Evolutionary conservation across 169 alveolate species (phyloP).

Genomic region (Perkinsus olseni): DNA sequence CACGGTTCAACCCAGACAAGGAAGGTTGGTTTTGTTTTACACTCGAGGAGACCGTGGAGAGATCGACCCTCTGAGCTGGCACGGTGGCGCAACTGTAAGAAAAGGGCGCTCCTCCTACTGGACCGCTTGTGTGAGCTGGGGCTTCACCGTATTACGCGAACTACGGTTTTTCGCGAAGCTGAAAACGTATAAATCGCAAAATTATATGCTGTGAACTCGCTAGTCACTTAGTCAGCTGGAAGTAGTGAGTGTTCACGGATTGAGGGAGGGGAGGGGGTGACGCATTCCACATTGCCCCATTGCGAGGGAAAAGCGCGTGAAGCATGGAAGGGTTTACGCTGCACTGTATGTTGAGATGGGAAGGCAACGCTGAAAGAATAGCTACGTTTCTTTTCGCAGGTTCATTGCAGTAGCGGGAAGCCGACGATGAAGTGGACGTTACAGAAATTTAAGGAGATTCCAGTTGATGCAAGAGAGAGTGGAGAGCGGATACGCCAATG

Average conservation of each 20-base stretch:
- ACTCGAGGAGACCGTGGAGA: not conserved
- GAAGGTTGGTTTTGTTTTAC: not conserved
- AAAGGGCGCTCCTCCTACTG: not conserved
- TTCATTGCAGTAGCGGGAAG: not conserved
- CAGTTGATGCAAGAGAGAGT: not conserved
- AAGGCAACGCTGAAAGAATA: too few relatives aligned
- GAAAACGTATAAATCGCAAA: too few relatives aligned
- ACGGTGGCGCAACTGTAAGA: not conserved
- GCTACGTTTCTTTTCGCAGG: not conserved
- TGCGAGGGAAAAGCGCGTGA: too few relatives aligned
- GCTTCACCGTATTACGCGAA: too few relatives aligned
- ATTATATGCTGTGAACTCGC: too few relatives aligned
- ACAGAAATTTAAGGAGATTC: not conserved
- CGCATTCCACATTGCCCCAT: too few relatives aligned
- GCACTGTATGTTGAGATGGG: too few relatives aligned
- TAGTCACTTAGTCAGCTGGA: too few relatives aligned
- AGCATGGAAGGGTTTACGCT: too few relatives aligned
- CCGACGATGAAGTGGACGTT: not conserved
- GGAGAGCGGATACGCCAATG: not conserved
- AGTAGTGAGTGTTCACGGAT: too few relatives aligned
- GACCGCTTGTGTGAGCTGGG: not conserved
- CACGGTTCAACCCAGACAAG: not conserved
- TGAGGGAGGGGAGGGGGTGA: too few relatives aligned
- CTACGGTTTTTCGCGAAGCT: too few relatives aligned
- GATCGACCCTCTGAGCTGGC: not conserved